phyloP scores from a whole-genome alignment of 352 stramenopile species.

The Vaucheria bursata region DNA sequence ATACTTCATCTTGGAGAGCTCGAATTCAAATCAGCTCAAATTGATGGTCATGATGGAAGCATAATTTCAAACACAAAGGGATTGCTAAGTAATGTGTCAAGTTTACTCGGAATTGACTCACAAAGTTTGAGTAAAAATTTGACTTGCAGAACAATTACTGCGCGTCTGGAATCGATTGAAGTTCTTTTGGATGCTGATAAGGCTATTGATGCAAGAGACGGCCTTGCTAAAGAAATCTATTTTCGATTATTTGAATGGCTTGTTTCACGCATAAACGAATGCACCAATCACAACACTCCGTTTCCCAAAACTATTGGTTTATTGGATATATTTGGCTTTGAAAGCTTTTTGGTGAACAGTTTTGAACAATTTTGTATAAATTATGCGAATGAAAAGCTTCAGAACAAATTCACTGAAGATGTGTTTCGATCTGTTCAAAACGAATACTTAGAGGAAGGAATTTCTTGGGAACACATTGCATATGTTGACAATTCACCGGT shows the following conservation, averaged over 20 bases:
- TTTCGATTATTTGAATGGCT: slow-evolving; percentile 78
- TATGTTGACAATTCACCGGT: slow-evolving; percentile 78
- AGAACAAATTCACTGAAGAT: no score
- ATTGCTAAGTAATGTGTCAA: not conserved
- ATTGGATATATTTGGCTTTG: slow-evolving; percentile 83
- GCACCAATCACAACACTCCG: not conserved
- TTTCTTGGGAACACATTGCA: slow-evolving; percentile 73
- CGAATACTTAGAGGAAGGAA: slow-evolving; percentile 78
- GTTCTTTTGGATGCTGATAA: slow-evolving; percentile 1
- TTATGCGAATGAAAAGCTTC: no score
- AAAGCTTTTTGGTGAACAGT: slow-evolving; percentile 76
- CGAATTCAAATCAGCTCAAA: slow-evolving; percentile 57
- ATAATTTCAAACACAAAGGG: not conserved
- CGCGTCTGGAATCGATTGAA: slow-evolving; percentile 51
- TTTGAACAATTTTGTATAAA: no score
- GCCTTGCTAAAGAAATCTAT: slow-evolving; percentile 61
- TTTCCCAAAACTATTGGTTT: slow-evolving; percentile 57
- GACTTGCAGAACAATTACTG: slow-evolving; percentile 52
- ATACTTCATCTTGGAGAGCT: slow-evolving; percentile 70
- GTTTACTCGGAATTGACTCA: slow-evolving; percentile 18
- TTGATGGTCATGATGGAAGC: not conserved
- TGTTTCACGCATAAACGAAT: slow-evolving; percentile 72
- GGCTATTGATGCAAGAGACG: slow-evolving; percentile 20
- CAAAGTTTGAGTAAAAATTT: slow-evolving; percentile 17
- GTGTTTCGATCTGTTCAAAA: slow-evolving; percentile 61